A percentile compares a stretch with the other conserved stretches of the same genome.
phyloP scores from a whole-genome alignment of 2,329 filamentous ascomycete genomes.

The Pestalotiopsis sp. region DNA sequence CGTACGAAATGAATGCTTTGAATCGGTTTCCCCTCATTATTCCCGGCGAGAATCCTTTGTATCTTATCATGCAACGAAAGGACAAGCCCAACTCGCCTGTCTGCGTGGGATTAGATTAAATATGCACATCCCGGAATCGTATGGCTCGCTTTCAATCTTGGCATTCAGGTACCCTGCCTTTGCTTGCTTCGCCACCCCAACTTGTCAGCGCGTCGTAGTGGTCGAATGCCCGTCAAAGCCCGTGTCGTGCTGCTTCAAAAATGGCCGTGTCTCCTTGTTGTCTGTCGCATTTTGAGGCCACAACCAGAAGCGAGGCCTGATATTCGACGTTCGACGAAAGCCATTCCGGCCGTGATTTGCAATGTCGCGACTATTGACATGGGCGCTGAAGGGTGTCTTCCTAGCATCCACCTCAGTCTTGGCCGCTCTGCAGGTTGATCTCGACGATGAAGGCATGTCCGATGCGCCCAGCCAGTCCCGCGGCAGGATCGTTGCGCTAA shows the following conservation, averaged over 20 bases:
- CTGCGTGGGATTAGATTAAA: slow-evolving; percentile 1
- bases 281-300: too few species aligned
- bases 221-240: not conserved
- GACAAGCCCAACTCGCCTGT: not conserved
- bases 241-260: not conserved
- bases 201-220: not conserved
- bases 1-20: not conserved
- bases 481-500: not conserved
- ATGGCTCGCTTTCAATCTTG: slow-evolving; percentile 4
- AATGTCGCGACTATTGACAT: slow-evolving; percentile 25
- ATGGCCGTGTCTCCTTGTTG: not conserved
- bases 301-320: too few species aligned
- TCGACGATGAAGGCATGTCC: slow-evolving; percentile 30
- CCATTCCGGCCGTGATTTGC: not conserved
- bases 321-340: not conserved
- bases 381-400: slow-evolving; percentile 27
- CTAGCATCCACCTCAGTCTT: slow-evolving; percentile 23
- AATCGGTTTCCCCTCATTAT: not conserved
- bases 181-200: not conserved
- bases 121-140: not conserved
- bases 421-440: slow-evolving; percentile 30
- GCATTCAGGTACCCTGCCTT: not conserved
- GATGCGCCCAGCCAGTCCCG: not conserved
- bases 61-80: not conserved
- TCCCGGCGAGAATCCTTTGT: not conserved